Evolutionary conservation across 2,329 filamentous ascomycete genomes (phyloP).

Genomic region (Trichoderma semiorbis): DNA sequence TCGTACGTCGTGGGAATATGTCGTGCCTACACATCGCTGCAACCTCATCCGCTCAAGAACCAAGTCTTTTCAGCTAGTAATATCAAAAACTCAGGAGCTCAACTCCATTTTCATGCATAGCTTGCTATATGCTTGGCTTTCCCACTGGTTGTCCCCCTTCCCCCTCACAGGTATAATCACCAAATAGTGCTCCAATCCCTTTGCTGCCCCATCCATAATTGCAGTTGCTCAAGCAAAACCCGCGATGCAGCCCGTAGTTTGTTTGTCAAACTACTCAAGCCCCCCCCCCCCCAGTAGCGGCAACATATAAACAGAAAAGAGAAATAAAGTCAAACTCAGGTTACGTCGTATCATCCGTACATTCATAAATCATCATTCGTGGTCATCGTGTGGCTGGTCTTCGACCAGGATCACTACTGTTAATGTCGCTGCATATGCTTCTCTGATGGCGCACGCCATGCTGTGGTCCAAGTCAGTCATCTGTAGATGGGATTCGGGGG

Average conservation of each 20-base stretch:
- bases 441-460: slow-evolving; percentile 70
- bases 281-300: background rate
- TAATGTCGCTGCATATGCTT: slow-evolving; percentile 70
- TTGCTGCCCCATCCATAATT: background rate
- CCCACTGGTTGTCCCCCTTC: background rate
- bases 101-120: background rate
- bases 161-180: background rate
- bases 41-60: background rate
- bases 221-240: background rate
- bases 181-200: background rate
- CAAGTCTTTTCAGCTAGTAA: background rate
- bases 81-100: background rate
- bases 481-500: background rate
- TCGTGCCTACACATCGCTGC: background rate
- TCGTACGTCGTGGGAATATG: background rate
- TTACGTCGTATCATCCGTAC: slow-evolving; percentile 2
- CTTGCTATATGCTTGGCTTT: background rate
- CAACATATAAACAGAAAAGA: slow-evolving; percentile 10
- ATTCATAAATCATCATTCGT: slow-evolving; percentile 34
- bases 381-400: slow-evolving; percentile 42
- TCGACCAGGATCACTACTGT: slow-evolving; percentile 69
- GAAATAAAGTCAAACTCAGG: background rate
- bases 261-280: background rate
- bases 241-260: background rate
- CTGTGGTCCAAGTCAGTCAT: slow-evolving; percentile 35